Evolutionary conservation across 2,329 filamentous ascomycete species (phyloP).

Genomic region (Cercospora sojina): DNA sequence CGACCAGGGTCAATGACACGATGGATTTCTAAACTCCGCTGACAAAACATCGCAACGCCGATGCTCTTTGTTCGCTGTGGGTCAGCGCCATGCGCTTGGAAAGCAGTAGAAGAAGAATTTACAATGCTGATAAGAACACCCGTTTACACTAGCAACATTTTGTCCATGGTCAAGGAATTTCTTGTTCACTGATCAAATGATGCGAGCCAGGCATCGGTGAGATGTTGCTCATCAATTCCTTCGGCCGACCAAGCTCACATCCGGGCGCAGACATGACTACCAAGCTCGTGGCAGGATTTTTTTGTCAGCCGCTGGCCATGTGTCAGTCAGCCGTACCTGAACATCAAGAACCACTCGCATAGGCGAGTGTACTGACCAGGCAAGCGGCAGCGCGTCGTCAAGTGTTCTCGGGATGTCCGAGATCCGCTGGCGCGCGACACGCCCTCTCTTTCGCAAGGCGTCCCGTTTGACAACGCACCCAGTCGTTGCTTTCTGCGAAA

Average conservation of each 20-base stretch:
- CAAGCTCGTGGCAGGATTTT: not conserved
- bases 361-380: not conserved
- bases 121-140: not conserved
- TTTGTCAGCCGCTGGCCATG: not conserved
- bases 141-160: not conserved
- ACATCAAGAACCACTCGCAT: not conserved
- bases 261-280: not conserved
- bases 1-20: not conserved
- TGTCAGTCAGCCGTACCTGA: conserved; percentile 4
- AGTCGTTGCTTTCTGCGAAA: not conserved
- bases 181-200: not conserved
- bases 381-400: not conserved
- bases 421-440: not conserved
- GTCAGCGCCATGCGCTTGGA: not conserved
- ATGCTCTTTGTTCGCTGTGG: not conserved
- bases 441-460: not conserved
- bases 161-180: not conserved
- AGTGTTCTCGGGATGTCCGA: not conserved
- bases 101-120: not conserved
- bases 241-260: not conserved
- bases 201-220: not conserved
- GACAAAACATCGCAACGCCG: conserved; percentile 5
- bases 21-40: conserved; percentile 11
- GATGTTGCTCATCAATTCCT: not conserved
- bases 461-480: not conserved